A percentile compares a stretch with the other conserved stretches of the same genome.
Evolutionary conservation across 73 alveolate species (phyloP).

Genomic region (Paramecium pentaurelia): DNA sequence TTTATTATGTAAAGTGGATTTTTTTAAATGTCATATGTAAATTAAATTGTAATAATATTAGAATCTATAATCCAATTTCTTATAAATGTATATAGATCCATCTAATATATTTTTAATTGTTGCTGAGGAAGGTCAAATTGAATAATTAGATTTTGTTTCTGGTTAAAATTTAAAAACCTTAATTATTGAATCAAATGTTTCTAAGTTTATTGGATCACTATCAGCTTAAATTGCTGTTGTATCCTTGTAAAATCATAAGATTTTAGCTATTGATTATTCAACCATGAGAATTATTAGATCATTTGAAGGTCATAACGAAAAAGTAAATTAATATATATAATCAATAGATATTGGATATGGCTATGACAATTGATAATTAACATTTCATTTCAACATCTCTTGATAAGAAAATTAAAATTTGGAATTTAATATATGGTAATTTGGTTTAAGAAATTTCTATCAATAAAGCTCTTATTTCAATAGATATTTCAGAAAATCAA

Average conservation of each 20-base stretch:
- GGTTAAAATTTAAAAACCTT: background rate
- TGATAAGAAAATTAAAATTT: background rate
- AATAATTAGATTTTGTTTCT: conserved; percentile 20
- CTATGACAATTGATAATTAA: background rate
- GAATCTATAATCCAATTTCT: background rate
- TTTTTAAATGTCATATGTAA: background rate
- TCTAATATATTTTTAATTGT: background rate
- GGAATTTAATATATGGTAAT: conserved; percentile 10
- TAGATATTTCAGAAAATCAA: background rate
- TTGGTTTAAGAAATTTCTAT: background rate
- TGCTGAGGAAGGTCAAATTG: background rate
- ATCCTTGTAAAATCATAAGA: background rate
- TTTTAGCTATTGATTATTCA: background rate
- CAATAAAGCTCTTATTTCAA: background rate
- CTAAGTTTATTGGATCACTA: background rate
- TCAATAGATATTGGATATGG: conserved; percentile 8
- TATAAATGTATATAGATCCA: conserved; percentile 1
- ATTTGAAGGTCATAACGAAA: background rate
- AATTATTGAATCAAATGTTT: background rate
- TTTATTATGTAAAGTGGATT: conserved; percentile 6
- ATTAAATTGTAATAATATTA: background rate
- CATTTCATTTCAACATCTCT: background rate
- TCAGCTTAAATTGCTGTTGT: background rate
- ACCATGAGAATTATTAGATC: background rate
- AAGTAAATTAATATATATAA: background rate